Evolutionary conservation across 1,139 yeast genomes (phyloP), one percentile per base, ranked within the genome.

Genomic region (Scheffersomyces illinoinensis): DNA sequence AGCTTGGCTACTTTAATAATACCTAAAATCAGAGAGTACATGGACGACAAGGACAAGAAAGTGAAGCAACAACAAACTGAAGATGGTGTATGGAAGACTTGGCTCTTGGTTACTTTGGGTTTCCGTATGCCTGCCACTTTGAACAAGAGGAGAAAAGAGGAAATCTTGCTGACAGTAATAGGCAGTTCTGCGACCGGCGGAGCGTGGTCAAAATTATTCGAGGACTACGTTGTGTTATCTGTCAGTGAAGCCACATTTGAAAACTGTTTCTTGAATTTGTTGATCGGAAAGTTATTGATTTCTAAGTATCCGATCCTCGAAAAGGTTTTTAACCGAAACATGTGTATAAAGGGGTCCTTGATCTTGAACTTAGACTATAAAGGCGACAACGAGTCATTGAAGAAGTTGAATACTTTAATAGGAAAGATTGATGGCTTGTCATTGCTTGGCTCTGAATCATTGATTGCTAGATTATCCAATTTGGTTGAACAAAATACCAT

Each of bases 191-290:
- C 60, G 14, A 53, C 58, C 50, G 55, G 21, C 4, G 43, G 52
- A n/a, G 57, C 69, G 5, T 66, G 66, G 62, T 52, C 55, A 5
- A 58, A 62, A 17, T 63, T 78, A 58, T 50, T 76, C 17, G 60
- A 67, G 23, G 76, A 76, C 54, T 79, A 77, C 57, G 55, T 73
- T 26, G 68, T 70, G 52, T 70, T 80, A 53, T 68, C 75, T 14
- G 59, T 71, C 1, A 69, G 77, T 56, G 81, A 78, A 58, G 63
- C 68, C 19, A 73, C 65, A n/a, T 80, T 78, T 66, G 84, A 80
- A 64, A 76, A 69, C 56, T 70, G 77, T 56, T 69, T 79, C 51
- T 71, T 80, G 55, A 68, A 64, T 51, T 69, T 79, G 53, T 60
- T 79, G 6, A 63, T 77, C 47, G 79, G 80, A 0, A 66, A 67